Conservation (phyloP, 257 asterid genomes). For the Solanum dulcamara region DNA sequence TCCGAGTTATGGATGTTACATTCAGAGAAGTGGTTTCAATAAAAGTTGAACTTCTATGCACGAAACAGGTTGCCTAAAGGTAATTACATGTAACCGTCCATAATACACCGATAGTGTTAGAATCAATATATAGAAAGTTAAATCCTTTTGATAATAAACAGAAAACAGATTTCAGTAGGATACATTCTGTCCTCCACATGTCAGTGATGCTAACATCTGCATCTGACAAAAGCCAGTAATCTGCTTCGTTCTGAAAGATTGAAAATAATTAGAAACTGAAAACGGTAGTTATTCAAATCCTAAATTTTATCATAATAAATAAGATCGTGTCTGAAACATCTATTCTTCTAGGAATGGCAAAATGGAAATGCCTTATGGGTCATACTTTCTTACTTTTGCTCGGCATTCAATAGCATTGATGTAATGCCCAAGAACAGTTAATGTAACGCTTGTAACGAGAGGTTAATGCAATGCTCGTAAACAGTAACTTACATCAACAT, state of each 20-base stretch:
- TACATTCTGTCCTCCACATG: slow-evolving; percentile 69
- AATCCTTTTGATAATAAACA: neutral
- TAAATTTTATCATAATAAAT: neutral
- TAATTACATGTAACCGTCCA: neutral
- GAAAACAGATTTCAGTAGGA: slow-evolving; percentile 7
- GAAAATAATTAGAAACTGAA: neutral
- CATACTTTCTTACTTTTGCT: neutral
- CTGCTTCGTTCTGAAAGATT: slow-evolving; percentile 52
- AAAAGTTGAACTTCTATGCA: neutral
- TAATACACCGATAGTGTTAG: neutral
- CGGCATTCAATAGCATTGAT: neutral
- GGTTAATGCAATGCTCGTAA: neutral
- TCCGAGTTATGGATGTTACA: slow-evolving; percentile 27
- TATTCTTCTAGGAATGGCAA: neutral
- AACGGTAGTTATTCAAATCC: neutral
- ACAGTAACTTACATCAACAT: slow-evolving; percentile 67
- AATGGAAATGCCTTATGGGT: neutral
- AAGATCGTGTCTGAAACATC: neutral
- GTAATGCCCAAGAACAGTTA: neutral
- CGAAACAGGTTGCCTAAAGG: neutral
- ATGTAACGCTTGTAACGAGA: neutral
- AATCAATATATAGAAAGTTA: neutral
- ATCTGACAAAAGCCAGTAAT: slow-evolving; percentile 58
- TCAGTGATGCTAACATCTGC: slow-evolving; percentile 58
- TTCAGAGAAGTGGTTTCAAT: neutral